A percentile compares a stretch with the other conserved stretches of the same genome.
phyloP scores from a whole-genome alignment of 352 stramenopile genomes.

The Phytophthora rubi region DNA sequence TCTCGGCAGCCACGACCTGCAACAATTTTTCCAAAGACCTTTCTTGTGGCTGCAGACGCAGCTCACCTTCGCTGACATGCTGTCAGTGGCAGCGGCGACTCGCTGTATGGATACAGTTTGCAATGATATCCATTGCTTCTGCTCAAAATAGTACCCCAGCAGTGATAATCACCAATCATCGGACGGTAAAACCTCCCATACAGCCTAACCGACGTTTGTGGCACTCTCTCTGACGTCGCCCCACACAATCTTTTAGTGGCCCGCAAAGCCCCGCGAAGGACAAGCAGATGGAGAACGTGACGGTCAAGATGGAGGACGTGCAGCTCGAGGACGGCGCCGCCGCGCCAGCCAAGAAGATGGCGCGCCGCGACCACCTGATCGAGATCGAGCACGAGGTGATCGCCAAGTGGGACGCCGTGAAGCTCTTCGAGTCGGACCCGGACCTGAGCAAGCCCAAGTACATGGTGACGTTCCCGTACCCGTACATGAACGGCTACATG shows the following conservation, averaged over 20 bases:
- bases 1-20: no score
- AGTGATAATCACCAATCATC: no score
- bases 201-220: not conserved
- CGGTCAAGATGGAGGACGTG: slow-evolving; percentile 82
- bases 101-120: no score
- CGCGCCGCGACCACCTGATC: slow-evolving; percentile 90
- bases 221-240: not conserved
- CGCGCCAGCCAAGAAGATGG: slow-evolving; percentile 75
- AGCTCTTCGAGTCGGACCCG: slow-evolving; percentile 91
- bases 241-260: slow-evolving; percentile 33
- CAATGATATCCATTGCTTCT: no score
- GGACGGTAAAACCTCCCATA: not conserved
- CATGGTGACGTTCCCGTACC: slow-evolving; percentile 99
- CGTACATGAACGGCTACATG: slow-evolving; percentile 99
- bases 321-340: slow-evolving; percentile 63
- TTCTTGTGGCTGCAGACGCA: no score
- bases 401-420: slow-evolving; percentile 86
- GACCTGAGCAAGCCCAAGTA: slow-evolving; percentile 93
- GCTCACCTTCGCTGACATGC: no score
- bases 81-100: no score
- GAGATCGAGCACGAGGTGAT: slow-evolving; percentile 93
- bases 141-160: no score
- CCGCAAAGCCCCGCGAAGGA: not conserved
- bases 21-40: no score
- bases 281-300: slow-evolving; percentile 70